These are phyloP conservation scores for Paraphaeosphaeria minitans DNA, from an alignment of 2,329 filamentous ascomycete species.

Conservation along the genomic window DNA sequence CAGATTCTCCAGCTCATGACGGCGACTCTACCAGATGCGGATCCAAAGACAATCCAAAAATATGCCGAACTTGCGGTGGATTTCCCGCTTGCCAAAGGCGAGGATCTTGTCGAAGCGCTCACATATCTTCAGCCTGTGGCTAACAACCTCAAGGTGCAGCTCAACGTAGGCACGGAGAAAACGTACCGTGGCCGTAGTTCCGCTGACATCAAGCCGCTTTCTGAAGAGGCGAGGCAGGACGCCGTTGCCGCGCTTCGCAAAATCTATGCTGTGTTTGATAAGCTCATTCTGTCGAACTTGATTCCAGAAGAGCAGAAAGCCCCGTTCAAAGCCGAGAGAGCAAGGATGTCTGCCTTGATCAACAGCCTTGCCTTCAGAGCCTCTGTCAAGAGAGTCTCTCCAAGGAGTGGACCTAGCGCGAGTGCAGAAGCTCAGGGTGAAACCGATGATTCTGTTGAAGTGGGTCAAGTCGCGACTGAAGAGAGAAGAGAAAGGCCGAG, in stretches of 20 bases:
- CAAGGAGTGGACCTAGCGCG: constrained; percentile 1
- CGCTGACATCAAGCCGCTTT: constrained; percentile 22
- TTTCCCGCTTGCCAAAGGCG: constrained; percentile 36
- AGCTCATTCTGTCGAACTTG: constrained; percentile 36
- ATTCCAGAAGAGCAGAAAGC: constrained; percentile 35
- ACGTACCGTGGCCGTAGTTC: not conserved
- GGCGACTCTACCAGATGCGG: constrained; percentile 33
- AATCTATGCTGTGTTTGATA: constrained; percentile 39
- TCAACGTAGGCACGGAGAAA: constrained; percentile 31
- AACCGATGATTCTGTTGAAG: not conserved
- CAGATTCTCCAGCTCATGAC: constrained; percentile 61
- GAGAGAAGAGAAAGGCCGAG: constrained; percentile 1
- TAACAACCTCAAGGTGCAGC: constrained; percentile 36
- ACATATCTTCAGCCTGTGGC: constrained; percentile 31
- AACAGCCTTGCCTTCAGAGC: constrained; percentile 24
- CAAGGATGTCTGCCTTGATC: constrained; percentile 34
- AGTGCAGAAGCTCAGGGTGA: not conserved
- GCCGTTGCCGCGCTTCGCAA: constrained; percentile 33
- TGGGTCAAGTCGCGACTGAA: not conserved
- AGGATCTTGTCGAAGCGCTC: constrained; percentile 38
- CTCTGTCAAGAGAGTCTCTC: constrained; percentile 7
- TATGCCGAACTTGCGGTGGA: constrained; percentile 37
- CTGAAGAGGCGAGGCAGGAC: constrained; percentile 28
- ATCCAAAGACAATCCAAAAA: constrained; percentile 35
- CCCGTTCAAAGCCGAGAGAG: constrained; percentile 33